Evolutionary conservation across 2,329 filamentous ascomycete genomes (phyloP), one percentile per base, ranked within the genome.

Genomic region (Cladobotryum mycophilum): DNA sequence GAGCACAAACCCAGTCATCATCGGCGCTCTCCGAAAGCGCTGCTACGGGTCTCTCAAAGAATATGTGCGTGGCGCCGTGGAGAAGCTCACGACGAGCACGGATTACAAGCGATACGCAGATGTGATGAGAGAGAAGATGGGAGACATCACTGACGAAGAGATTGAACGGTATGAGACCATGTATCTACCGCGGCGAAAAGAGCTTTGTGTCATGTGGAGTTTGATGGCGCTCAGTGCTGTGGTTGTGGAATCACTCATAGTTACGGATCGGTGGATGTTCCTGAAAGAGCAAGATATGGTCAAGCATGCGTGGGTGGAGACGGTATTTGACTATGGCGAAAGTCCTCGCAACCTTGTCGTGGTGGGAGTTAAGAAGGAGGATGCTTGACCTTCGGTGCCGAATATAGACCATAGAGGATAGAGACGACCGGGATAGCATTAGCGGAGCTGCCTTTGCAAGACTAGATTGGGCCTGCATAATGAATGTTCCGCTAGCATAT

Each of bases 201-300:
- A 96, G 63, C 71, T 99, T 37, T 89, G 86, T 62, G 79, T 95
- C 7, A 81, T 95, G 53, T 99, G 93, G 93, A 89, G 82, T 58
- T 67, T 99, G 61, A 99, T 99, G 92, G 91, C 93, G 1, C 96
- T 96, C 61, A 95, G 89, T 66, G 91, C 92, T 3, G 82, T 82
- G 17, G 86, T 96, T 4, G 84, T 95, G 2, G 93, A 99, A 73
- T 89, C 89, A 33, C 74, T 95, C 53, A 92, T 99, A 60, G 89
- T 95, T 47, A 82, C 86, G 42, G 93, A 99, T 73, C 79, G 93
- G 42, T 99, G 89, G 88, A 72, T 88, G 55, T 99, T 85, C 70
- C 72, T 99, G 58, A 79, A 75, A 52, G 92, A 99, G 70, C 88
- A 95, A 59, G 79, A 85, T 40, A 71, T 85, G 6, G 84, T 90